A percentile compares a stretch with the other conserved stretches of the same genome.
Evolutionary conservation across 2,329 filamentous ascomycete species (phyloP).

Genomic region (Colletotrichum sidae): DNA sequence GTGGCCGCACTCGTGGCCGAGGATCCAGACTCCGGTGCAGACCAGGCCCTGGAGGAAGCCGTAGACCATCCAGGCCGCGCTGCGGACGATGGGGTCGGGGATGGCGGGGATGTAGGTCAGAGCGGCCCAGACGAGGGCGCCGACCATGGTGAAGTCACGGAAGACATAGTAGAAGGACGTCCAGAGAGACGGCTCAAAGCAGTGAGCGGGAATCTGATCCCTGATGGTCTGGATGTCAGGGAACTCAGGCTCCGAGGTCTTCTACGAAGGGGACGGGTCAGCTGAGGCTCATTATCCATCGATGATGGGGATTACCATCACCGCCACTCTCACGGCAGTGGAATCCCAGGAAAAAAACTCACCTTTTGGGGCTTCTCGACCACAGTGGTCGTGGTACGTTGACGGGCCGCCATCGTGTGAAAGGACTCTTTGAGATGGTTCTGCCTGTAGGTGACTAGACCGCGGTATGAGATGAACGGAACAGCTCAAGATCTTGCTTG

Average conservation of each 20-base stretch:
- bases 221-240: slow-evolving; percentile 62
- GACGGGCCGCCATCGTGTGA: slow-evolving; percentile 29
- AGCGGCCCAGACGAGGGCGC: slow-evolving; percentile 60
- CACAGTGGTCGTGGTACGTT: slow-evolving; percentile 33
- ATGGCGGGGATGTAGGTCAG: slow-evolving; percentile 66
- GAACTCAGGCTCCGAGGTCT: slow-evolving; percentile 42
- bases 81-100: slow-evolving; percentile 55
- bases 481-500: neutral
- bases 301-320: neutral
- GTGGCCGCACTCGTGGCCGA: slow-evolving; percentile 79
- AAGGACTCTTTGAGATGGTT: neutral
- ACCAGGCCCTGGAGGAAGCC: slow-evolving; percentile 73
- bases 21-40: slow-evolving; percentile 77
- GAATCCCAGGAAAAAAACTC: neutral
- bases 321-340: neutral
- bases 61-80: slow-evolving; percentile 67
- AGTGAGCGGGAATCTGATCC: slow-evolving; percentile 69
- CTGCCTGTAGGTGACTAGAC: neutral
- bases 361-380: slow-evolving; percentile 38
- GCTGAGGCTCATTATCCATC: slow-evolving; percentile 7
- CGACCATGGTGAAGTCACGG: slow-evolving; percentile 65
- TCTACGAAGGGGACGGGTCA: slow-evolving; percentile 16
- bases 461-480: slow-evolving; percentile 24
- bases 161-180: slow-evolving; percentile 66
- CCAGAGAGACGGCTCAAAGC: slow-evolving; percentile 67